These are phyloP conservation scores for Lentithecium fluviatile DNA, from an alignment of 495 filamentous ascomycete genomes.

Conservation along the genomic window DNA sequence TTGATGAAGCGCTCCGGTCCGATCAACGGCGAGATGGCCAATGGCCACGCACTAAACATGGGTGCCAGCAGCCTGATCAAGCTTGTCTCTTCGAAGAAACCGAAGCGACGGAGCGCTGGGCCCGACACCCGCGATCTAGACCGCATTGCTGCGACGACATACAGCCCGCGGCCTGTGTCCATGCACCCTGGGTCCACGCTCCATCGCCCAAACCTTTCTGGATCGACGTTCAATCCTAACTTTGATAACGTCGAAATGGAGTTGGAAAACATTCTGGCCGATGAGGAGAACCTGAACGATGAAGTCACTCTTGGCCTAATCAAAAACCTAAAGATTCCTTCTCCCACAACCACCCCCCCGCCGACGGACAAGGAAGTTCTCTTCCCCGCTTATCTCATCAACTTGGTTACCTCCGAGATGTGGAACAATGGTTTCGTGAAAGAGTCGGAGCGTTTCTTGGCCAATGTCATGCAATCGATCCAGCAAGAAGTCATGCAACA, in stretches of 20 bases:
- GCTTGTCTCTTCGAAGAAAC: conserved; percentile 94
- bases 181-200: conserved; percentile 73
- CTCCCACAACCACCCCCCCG: conserved; percentile 75
- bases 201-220: conserved; percentile 64
- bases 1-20: conserved; percentile 69
- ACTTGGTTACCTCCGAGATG: conserved; percentile 98
- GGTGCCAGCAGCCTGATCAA: conserved; percentile 77
- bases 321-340: conserved; percentile 90
- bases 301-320: conserved; percentile 96
- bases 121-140: conserved; percentile 80
- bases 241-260: conserved; percentile 89
- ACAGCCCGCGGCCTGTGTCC: conserved; percentile 91
- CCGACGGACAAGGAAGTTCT: conserved; percentile 97
- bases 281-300: conserved; percentile 92
- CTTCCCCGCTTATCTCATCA: conserved; percentile 98
- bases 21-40: conserved; percentile 68
- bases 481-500: conserved; percentile 99
- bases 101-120: conserved; percentile 90
- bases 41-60: conserved; percentile 58
- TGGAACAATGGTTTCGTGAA: conserved; percentile 99
- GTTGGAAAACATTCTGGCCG: conserved; percentile 86
- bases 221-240: conserved; percentile 70
- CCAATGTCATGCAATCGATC: conserved; percentile 99
- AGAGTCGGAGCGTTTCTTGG: conserved; percentile 97
- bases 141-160: conserved; percentile 82